phyloP scores from a whole-genome alignment of 2,329 filamentous ascomycete genomes.

The Paecilomyces variotii region DNA sequence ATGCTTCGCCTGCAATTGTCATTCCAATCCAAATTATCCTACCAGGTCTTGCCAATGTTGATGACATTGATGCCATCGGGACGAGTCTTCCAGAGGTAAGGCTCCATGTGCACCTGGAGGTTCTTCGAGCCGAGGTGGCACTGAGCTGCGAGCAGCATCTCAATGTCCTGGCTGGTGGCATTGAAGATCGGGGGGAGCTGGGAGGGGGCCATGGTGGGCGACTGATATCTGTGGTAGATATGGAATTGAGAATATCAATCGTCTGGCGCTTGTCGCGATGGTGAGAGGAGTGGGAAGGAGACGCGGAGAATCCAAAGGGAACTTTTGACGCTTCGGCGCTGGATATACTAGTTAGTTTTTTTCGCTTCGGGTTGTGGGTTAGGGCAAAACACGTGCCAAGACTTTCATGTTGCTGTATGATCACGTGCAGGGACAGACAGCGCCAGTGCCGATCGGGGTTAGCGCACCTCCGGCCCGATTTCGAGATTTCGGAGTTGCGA shows the following conservation, averaged over 20 bases:
- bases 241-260: slow-evolving; percentile 37
- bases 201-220: slow-evolving; percentile 82
- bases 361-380: slow-evolving; percentile 33
- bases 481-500: slow-evolving; percentile 23
- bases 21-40: slow-evolving; percentile 33
- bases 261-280: slow-evolving; percentile 37
- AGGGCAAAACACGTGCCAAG: slow-evolving; percentile 24
- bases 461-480: slow-evolving; percentile 14
- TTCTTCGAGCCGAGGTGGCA: slow-evolving; percentile 98
- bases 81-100: slow-evolving; percentile 99
- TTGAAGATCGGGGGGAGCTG: slow-evolving; percentile 95
- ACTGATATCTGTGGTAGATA: slow-evolving; percentile 36
- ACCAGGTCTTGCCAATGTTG: slow-evolving; percentile 99
- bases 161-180: slow-evolving; percentile 95
- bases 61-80: slow-evolving; percentile 97
- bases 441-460: slow-evolving; percentile 9
- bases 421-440: slow-evolving; percentile 11
- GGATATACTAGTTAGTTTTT: slow-evolving; percentile 19
- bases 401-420: background rate
- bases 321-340: slow-evolving; percentile 11
- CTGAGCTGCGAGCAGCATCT: slow-evolving; percentile 97
- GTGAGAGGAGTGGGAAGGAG: slow-evolving; percentile 23
- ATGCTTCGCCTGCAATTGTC: slow-evolving; percentile 7
- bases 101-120: slow-evolving; percentile 98
- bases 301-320: slow-evolving; percentile 14